Percentiles rank a stretch among this genome's conserved stretches.
phyloP scores from a whole-genome alignment of 805 yeast species.

The Pichia nakasei region DNA sequence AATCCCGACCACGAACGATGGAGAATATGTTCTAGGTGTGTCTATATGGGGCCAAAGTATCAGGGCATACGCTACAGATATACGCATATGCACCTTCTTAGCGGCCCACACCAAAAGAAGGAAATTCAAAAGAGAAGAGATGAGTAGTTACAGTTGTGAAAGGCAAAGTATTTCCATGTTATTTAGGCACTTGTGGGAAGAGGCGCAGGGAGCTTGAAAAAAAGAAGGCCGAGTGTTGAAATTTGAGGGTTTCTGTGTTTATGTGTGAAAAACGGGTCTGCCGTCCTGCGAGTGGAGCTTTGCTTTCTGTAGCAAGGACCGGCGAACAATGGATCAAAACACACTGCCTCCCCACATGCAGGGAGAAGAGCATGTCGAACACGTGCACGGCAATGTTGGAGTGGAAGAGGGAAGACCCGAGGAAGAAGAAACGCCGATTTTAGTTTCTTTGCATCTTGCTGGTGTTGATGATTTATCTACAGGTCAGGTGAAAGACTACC shows the following conservation, averaged over 20 bases:
- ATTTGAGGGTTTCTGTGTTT: no score
- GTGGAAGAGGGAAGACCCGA: background rate
- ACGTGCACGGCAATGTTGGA: no score
- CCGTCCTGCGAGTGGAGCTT: no score
- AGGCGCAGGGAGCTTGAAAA: no score
- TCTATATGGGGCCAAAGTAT: slow-evolving; percentile 57
- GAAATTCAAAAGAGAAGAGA: background rate
- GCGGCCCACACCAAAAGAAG: slow-evolving; percentile 3
- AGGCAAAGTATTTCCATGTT: background rate
- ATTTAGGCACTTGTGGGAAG: no score
- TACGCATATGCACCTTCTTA: slow-evolving; percentile 7
- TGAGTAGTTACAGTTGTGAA: background rate
- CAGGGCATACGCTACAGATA: slow-evolving; percentile 18
- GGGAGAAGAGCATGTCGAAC: background rate
- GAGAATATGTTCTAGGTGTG: slow-evolving; percentile 72
- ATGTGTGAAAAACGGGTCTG: no score
- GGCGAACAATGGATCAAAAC: no score
- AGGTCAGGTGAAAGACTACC: slow-evolving; percentile 45
- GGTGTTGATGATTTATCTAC: slow-evolving; percentile 64
- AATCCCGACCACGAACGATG: slow-evolving; percentile 41
- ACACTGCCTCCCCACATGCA: background rate
- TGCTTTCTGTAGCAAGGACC: no score
- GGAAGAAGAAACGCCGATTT: slow-evolving; percentile 27
- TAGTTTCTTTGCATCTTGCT: slow-evolving; percentile 39
- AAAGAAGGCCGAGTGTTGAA: no score